These are phyloP conservation scores for Larix kaempferi DNA, from an alignment of 75 land plant genomes.

Conservation along the genomic window DNA sequence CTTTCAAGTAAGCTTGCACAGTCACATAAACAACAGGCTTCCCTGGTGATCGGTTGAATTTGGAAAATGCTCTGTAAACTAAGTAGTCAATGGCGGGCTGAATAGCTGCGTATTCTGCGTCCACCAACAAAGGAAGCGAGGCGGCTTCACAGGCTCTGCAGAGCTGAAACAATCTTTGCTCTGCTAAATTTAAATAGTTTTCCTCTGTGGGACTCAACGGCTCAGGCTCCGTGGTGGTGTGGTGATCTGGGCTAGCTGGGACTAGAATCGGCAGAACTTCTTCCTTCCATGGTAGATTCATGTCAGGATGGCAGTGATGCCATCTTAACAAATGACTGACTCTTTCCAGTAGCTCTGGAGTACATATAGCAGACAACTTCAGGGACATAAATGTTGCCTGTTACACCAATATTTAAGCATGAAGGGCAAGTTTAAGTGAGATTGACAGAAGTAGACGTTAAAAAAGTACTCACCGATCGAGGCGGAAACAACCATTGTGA, in stretches of 20 bases:
- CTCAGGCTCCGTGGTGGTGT: too few relatives aligned
- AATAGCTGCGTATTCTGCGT: constrained; percentile 78
- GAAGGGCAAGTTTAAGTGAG: too few relatives aligned
- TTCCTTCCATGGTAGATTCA: constrained; percentile 68
- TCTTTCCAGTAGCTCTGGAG: constrained; percentile 23
- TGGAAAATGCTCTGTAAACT: constrained; percentile 44
- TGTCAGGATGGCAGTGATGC: constrained; percentile 30
- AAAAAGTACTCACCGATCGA: too few relatives aligned
- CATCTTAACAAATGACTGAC: constrained; percentile 29
- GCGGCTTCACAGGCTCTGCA: constrained; percentile 20
- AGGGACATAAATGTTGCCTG: constrained; percentile 33
- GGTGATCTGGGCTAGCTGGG: too few relatives aligned
- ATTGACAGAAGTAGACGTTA: too few relatives aligned
- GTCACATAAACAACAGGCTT: constrained; percentile 66
- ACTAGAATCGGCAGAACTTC: too few relatives aligned
- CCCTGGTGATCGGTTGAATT: constrained; percentile 29
- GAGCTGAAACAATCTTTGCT: constrained; percentile 34
- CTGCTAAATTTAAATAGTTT: constrained; percentile 42
- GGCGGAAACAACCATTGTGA: too few relatives aligned
- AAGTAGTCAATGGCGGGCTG: constrained; percentile 92
- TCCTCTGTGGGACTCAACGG: too few relatives aligned
- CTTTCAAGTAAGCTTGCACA: constrained; percentile 82
- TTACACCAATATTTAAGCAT: too few relatives aligned
- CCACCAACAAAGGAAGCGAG: constrained; percentile 60
- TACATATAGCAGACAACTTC: constrained; percentile 38